A percentile compares a stretch with the other conserved stretches of the same genome.
Evolutionary conservation across 306 rosid species (phyloP).

Genomic region (Cucumis sativus): Cucumber_9930_V3 NC_026659.2:28216001-28216500

Average conservation of each 20-base stretch:
- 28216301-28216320: slow-evolving; percentile 10
- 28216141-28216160: slow-evolving; percentile 7
- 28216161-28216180: neutral
- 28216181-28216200: slow-evolving; percentile 12
- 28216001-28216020: neutral
- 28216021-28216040: neutral
- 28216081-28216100: neutral
- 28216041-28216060: neutral
- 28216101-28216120: slow-evolving; percentile 7
- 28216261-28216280: slow-evolving; percentile 1
- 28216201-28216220: slow-evolving; percentile 5
- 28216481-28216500: slow-evolving; percentile 6
- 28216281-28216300: neutral
- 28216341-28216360: slow-evolving; percentile 16
- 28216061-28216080: slow-evolving; percentile 7
- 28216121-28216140: slow-evolving; percentile 3
- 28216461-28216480: slow-evolving; percentile 15
- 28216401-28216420: slow-evolving; percentile 14
- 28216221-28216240: neutral
- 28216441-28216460: slow-evolving; percentile 9
- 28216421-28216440: slow-evolving; percentile 22
- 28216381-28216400: slow-evolving; percentile 16
- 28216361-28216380: slow-evolving; percentile 18
- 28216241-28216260: neutral
- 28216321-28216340: slow-evolving; percentile 14